Base-by-base conservation (phyloP, 2,329 filamentous ascomycete genomes). In the Aspergillus nomiae region DNA sequence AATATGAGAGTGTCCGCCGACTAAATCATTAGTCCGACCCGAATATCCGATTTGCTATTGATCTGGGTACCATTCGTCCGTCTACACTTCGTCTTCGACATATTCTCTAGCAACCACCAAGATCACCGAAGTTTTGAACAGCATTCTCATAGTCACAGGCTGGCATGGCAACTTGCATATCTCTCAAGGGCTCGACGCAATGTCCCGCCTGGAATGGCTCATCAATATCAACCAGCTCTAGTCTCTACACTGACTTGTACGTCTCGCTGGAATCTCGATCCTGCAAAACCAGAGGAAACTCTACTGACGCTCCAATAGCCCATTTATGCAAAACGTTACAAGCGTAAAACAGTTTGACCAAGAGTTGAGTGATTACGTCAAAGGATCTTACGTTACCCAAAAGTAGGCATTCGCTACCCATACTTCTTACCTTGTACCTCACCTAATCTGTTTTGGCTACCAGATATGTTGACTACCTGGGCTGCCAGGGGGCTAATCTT, bases 241-340 rank as follows among this genome's bases (percentile, higher is more conserved):
- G 75, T 61, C 73, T 92, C 64, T 82, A 85, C 55, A 84, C 84
- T 32, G 80, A 86, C 63, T 94, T 90, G 90, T 92, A 84, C 73
- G 87, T 84, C 41, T 43, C n/a, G 16, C 21, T 8, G 38, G 26
- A 32, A 36, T 19, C 60, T 67, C 68, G 69, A 65, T 66, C 19
- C 26, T 16, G 12, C 46, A 30, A 32, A n/a, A 6, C 12, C 16
- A 43, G 14, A n/a, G 19, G 8, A 4, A 19, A 7, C 32, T 56
- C 71, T 60, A 69, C 75, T 77, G 65, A 77, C 65, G 53, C 50
- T 63, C 24, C 65, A 54, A 54, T 73, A 96, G 94, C 80, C 89
- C 93, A 54, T 99, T 98, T 77, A 86, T 99, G 68, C 83, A 88
- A 67, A 92, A 86, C 76, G 95, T 98, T 70, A 90, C 90, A 51